Percentiles rank a stretch among this genome's conserved stretches.
phyloP scores from a whole-genome alignment of 805 yeast species.

The Dipodascopsis tothii region DNA sequence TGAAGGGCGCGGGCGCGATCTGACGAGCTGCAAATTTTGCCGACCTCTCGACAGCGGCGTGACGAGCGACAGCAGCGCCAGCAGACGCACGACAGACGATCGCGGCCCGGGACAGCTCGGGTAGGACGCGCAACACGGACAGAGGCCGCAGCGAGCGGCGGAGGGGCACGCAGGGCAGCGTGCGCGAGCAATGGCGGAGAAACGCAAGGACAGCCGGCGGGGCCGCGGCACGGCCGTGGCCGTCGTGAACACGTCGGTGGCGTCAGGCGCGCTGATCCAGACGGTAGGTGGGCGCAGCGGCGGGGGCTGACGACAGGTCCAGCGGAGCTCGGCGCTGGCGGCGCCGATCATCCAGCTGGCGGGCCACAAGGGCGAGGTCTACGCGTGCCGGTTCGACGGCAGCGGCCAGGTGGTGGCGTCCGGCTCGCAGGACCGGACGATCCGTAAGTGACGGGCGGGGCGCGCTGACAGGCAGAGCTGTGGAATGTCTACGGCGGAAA shows the following conservation, averaged over 20 bases:
- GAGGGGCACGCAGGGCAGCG: no score
- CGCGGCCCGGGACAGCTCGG: no score
- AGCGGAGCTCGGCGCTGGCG: conserved; percentile 17
- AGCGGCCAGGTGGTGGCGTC: conserved; percentile 51
- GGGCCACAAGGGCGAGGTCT: conserved; percentile 40
- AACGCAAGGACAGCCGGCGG: conserved; percentile 10
- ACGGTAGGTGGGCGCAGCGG: conserved; percentile 4
- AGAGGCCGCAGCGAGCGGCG: no score
- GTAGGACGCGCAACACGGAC: no score
- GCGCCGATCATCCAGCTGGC: conserved; percentile 23
- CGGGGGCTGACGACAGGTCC: conserved; percentile 6
- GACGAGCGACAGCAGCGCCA: no score
- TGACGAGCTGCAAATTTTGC: no score
- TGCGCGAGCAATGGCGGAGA: conserved; percentile 9
- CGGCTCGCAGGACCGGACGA: conserved; percentile 47
- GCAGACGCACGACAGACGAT: no score
- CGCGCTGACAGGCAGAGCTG: conserved; percentile 26
- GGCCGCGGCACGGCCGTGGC: conserved; percentile 12
- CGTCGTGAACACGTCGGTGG: conserved; percentile 17
- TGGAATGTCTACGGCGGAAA: conserved; percentile 41
- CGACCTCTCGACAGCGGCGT: no score
- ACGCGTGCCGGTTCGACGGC: conserved; percentile 45
- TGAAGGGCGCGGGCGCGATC: no score
- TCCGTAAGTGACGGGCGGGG: conserved; percentile 25
- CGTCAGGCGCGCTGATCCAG: conserved; percentile 16